phyloP scores from a whole-genome alignment of 1,284 basidiomycete species.

The Boletus calvinii region DNA sequence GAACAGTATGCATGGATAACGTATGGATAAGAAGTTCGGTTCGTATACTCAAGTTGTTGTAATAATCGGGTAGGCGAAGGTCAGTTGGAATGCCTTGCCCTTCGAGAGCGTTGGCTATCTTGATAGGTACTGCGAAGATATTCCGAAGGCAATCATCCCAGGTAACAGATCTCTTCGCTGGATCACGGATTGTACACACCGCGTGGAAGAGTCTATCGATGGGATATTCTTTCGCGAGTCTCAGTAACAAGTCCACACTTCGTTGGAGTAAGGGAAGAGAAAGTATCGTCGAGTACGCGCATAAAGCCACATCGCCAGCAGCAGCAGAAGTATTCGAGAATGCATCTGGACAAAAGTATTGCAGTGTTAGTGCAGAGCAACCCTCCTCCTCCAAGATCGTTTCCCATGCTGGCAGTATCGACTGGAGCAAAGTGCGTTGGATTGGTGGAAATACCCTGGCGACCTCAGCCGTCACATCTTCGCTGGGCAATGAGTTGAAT shows the following conservation, averaged over 20 bases:
- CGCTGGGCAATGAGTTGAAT: slow-evolving; percentile 32
- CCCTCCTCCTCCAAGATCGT: slow-evolving; percentile 49
- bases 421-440: slow-evolving; percentile 63
- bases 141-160: slow-evolving; percentile 76
- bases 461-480: slow-evolving; percentile 24
- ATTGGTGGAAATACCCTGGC: slow-evolving; percentile 54
- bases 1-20: slow-evolving; percentile 26
- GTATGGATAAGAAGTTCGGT: slow-evolving; percentile 49
- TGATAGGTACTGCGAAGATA: slow-evolving; percentile 58
- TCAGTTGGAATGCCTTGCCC: slow-evolving; percentile 42
- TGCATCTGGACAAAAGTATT: slow-evolving; percentile 69
- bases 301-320: slow-evolving; percentile 54
- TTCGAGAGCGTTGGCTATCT: slow-evolving; percentile 62
- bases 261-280: slow-evolving; percentile 48
- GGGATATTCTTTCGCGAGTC: slow-evolving; percentile 58
- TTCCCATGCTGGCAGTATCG: slow-evolving; percentile 71
- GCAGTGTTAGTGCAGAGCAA: slow-evolving; percentile 46
- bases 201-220: slow-evolving; percentile 63
- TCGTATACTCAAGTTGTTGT: slow-evolving; percentile 50
- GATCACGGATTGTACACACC: slow-evolving; percentile 38
- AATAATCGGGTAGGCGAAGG: slow-evolving; percentile 55
- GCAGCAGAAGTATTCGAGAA: slow-evolving; percentile 48
- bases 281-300: slow-evolving; percentile 62
- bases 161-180: slow-evolving; percentile 35
- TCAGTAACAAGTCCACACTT: slow-evolving; percentile 52